phyloP scores from a whole-genome alignment of 2,329 filamentous ascomycete species.

The Mycosphaerelloides madeirae region DNA sequence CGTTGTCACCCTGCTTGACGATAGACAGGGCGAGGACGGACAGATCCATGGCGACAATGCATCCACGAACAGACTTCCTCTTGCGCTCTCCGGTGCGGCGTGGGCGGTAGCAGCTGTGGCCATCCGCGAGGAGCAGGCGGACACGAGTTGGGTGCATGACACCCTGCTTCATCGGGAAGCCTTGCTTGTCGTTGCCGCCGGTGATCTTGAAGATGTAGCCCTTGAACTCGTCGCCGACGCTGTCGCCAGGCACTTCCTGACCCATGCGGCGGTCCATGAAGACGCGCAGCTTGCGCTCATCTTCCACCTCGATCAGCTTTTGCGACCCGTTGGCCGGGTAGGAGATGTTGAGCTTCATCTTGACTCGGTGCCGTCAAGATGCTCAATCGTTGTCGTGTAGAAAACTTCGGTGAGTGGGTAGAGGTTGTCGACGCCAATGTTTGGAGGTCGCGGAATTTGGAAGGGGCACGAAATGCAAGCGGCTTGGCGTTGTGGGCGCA shows the following conservation, averaged over 20 bases:
- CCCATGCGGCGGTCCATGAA: slow-evolving; percentile 99
- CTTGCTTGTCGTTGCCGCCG: slow-evolving; percentile 99
- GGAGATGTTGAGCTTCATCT: slow-evolving; percentile 72
- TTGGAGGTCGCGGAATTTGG: too few species aligned
- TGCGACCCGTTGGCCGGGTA: slow-evolving; percentile 99
- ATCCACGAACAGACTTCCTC: slow-evolving; percentile 97
- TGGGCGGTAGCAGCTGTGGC: slow-evolving; percentile 99
- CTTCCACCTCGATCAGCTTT: slow-evolving; percentile 98
- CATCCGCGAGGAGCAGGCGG: slow-evolving; percentile 88
- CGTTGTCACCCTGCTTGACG: slow-evolving; percentile 94
- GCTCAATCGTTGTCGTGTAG: slow-evolving; percentile 9
- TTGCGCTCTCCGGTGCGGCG: slow-evolving; percentile 98
- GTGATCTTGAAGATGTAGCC: slow-evolving; percentile 99
- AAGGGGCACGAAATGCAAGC: too few species aligned
- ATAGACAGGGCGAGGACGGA: slow-evolving; percentile 90
- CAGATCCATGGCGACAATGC: slow-evolving; percentile 95
- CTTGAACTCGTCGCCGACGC: slow-evolving; percentile 98
- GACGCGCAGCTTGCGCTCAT: slow-evolving; percentile 98
- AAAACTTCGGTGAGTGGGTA: too few species aligned
- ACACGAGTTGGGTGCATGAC: slow-evolving; percentile 98
- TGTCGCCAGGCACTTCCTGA: slow-evolving; percentile 87
- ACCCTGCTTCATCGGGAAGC: slow-evolving; percentile 99
- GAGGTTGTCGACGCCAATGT: too few species aligned
- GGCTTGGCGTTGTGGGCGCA: too few species aligned
- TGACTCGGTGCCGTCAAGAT: slow-evolving; percentile 24